Base-by-base conservation (phyloP, 1,284 basidiomycete genomes). In the Marasmius sp. region DNA sequence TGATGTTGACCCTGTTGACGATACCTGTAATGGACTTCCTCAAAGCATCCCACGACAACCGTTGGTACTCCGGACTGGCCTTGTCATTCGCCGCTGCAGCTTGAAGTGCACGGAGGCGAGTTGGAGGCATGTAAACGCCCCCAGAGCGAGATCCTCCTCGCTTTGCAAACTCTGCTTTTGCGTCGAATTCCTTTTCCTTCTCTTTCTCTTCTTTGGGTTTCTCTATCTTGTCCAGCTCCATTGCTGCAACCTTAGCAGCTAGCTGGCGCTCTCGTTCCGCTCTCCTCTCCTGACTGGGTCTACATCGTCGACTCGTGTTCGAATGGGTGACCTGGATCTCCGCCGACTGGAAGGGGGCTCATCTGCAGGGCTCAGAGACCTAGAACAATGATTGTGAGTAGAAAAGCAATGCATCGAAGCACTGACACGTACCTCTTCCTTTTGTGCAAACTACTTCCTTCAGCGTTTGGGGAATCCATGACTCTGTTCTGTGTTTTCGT, bases 11-110 rank as follows among this genome's bases (percentile, higher is more conserved):
- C 81, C 98, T 93, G 84, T 99, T 99, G 82, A 99, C 97, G 69
- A 99, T 91, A 93, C 97, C 97, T 27, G 97, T 99, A 72, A 99
- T 94, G 61, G 92, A 94, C 79, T 99, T 99, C 72, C 96, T 89
- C 64, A 99, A 81, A 1, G 97, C 97, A 72, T 99, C 97, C 97
- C 97, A 99, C 33, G 93, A 94, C 68, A 99, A 80, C 18, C 97
- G 85, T 77, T 99, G 97, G 75, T 93, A 98, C 78, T 98, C 96
- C n/a, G 91, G 72, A 67, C 93, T 93, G 57, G 83, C 82, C 75
- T 97, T 95, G 81, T 98, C 95, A 64, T 86, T 82, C 11, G 85
- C 78, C 9, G 91, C 94, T 56, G 95, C 94, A 27, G 88, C 93
- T 75, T 97, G 94, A 75, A 99, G 82, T 0, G 96, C 96, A 57